phyloP scores from a whole-genome alignment of 345 rosid species.

The Hibiscus mutabilis region DNA sequence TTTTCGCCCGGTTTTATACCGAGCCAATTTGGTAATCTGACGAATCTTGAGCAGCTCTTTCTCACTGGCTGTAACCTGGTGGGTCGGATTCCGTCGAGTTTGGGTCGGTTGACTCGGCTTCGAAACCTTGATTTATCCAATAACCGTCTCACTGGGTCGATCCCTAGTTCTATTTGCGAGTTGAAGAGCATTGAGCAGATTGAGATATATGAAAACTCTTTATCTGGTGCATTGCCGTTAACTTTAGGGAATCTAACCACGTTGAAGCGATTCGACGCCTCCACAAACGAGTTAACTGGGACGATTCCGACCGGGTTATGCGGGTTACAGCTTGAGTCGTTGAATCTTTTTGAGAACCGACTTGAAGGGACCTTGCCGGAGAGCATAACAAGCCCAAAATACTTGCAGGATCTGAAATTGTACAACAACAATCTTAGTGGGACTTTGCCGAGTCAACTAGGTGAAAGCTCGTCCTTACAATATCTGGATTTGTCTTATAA shows the following conservation, averaged over 20 bases:
- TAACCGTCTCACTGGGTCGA: slow-evolving; percentile 54
- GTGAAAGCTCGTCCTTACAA: slow-evolving; percentile 45
- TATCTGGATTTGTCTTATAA: slow-evolving; percentile 59
- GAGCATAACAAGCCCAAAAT: slow-evolving; percentile 45
- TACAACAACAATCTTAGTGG: slow-evolving; percentile 76
- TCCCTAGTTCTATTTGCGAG: slow-evolving; percentile 52
- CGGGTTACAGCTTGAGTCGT: slow-evolving; percentile 51
- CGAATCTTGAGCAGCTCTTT: slow-evolving; percentile 55
- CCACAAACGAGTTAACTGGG: slow-evolving; percentile 58
- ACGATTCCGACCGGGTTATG: slow-evolving; percentile 55
- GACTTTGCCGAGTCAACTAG: slow-evolving; percentile 56
- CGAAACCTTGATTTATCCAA: slow-evolving; percentile 42
- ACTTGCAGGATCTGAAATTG: slow-evolving; percentile 51
- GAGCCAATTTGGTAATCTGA: slow-evolving; percentile 43
- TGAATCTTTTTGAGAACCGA: slow-evolving; percentile 56
- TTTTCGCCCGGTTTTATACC: slow-evolving; percentile 47
- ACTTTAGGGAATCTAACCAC: slow-evolving; percentile 42
- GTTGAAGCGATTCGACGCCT: slow-evolving; percentile 50
- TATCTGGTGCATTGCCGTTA: slow-evolving; percentile 57
- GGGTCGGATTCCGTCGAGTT: slow-evolving; percentile 50
- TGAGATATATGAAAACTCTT: slow-evolving; percentile 61
- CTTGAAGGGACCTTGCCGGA: slow-evolving; percentile 66
- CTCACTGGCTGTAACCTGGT: slow-evolving; percentile 40
- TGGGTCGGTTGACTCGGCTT: slow-evolving; percentile 34
- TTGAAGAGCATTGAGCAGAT: slow-evolving; percentile 43